Evolutionary conservation across 164 flowering plant species (phyloP), one percentile per base, ranked within the genome.

Genomic region (Brasenia schreberi): DNA sequence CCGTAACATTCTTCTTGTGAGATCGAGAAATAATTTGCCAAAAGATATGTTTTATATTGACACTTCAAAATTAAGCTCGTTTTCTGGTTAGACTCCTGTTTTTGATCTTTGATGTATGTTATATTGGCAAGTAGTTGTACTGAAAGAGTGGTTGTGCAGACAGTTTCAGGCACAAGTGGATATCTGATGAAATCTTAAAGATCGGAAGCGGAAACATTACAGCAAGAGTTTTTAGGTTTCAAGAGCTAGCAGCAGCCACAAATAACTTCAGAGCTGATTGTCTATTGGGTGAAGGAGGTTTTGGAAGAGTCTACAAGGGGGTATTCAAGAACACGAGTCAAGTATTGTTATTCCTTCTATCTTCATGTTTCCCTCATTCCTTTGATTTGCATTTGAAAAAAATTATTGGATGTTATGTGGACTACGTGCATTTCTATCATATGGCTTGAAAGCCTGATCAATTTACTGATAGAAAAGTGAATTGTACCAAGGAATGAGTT

Each of bases 291-390:
- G 92, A 87, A 83, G 96, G 96, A 4, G 96, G 96, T 6, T 90
- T 88, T 61, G 96, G 96, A 67, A 82, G 87, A 75, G 96, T 90
- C 12, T 88, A 88, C 78, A 86, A 82, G 76, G 94, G 90, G 33
- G 63, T 19, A 59, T 33, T 86, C 33, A 77, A 76, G 59, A 75
- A 63, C 77, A 59, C 61, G 73, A 76, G 83, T 39, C 81, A 83
- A 66, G 90, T 85, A 83, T 14, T 63, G 5, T 63, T 6, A 17
- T 10, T 17, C 27, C 23, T 53, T 27, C 43, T 23, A 42, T 62
- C 27, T 52, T 19, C 62, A 61, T 64, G 52, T 7, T 49, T 9
- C 56, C 16, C 56, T 9, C 10, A 9, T 49, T 49, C 56, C 16
- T 49, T 7, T 33, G 39, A 33, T 33, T 33, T 33, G 39, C 39